Conservation (phyloP, 2,329 filamentous ascomycete species). For the Curvularia sp. region DNA sequence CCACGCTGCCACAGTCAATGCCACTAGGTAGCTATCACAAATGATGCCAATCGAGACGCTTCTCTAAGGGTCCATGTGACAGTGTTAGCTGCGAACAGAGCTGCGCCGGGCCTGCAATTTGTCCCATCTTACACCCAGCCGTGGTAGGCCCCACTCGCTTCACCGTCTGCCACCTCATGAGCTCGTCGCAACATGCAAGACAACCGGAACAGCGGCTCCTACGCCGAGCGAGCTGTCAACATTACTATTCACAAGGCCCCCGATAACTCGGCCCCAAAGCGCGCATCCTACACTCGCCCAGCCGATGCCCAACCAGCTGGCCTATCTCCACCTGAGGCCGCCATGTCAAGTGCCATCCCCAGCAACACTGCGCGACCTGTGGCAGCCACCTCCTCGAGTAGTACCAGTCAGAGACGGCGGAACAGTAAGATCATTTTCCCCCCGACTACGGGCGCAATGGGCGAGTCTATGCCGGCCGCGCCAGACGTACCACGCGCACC, state of each 20-base stretch:
- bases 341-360: conserved; percentile 29
- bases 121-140: conserved; percentile 22
- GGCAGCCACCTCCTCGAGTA: conserved; percentile 29
- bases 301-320: conserved; percentile 37
- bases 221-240: conserved; percentile 32
- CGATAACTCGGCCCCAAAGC: conserved; percentile 44
- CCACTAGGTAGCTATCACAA: conserved; percentile 35
- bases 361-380: conserved; percentile 41
- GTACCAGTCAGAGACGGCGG: conserved; percentile 42
- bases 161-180: conserved; percentile 29
- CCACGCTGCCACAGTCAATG: conserved; percentile 16
- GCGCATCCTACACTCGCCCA: conserved; percentile 45
- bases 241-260: conserved; percentile 34
- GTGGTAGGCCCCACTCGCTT: conserved; percentile 20
- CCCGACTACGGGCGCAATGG: conserved; percentile 31
- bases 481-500: conserved; percentile 67
- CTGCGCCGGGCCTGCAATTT: conserved; percentile 10
- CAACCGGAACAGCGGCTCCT: conserved; percentile 36
- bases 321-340: conserved; percentile 24
- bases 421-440: conserved; percentile 44
- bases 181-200: conserved; percentile 41
- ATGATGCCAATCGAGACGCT: conserved; percentile 22
- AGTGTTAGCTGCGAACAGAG: conserved; percentile 25
- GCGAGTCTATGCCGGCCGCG: conserved; percentile 52
- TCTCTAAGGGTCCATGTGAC: conserved; percentile 28